Evolutionary conservation across 1,139 yeast species (phyloP), one percentile per base, ranked within the genome.

Genomic region (Suhomyces taliae): DNA sequence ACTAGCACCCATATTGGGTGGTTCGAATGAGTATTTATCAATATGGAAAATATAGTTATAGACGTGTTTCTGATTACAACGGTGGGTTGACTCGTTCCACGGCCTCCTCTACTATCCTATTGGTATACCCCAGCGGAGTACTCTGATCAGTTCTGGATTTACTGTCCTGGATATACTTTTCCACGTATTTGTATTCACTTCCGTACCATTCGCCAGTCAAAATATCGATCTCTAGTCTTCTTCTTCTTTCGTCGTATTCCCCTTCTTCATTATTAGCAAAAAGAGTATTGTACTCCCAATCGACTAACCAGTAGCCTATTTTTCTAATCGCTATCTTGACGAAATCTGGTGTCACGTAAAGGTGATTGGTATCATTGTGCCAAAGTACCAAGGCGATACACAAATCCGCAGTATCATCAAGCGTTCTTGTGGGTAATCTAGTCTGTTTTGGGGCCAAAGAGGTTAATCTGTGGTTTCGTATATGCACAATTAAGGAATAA

Each of bases 121-220:
- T 75, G 26, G 66, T 58, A 46, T 53, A 65, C 3, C 77, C 78
- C 0, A 71, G 66, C 6, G 72, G 67, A 27, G 68, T 58, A n/a
- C 54, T 44, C 14, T 48, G 49, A 43, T 65, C 71, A 26, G 42
- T 41, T 11, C 40, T 47, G 10, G 66, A 56, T 37, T 42, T 52
- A 36, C 62, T 57, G 24, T 53, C 52, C 19, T 56, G 51, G 31
- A 75, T 53, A 51, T 69, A 74, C 41, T 59, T 54, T 51, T 65
- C 60, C 8, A 66, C 76, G 44, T 62, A 64, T n/a, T 56, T 53
- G 67, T 72, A 73, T 41, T 74, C 78, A 47, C 76, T 65, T 4
- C 78, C 79, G 50, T 67, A 74, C 79, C 79, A 75, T 52, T 72
- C 78, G 3, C 78, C 79, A 1, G 74, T 66, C n/a, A 74, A 59